phyloP scores from a whole-genome alignment of 176 grass and related monocot species.

The Oryza punctata region DNA sequence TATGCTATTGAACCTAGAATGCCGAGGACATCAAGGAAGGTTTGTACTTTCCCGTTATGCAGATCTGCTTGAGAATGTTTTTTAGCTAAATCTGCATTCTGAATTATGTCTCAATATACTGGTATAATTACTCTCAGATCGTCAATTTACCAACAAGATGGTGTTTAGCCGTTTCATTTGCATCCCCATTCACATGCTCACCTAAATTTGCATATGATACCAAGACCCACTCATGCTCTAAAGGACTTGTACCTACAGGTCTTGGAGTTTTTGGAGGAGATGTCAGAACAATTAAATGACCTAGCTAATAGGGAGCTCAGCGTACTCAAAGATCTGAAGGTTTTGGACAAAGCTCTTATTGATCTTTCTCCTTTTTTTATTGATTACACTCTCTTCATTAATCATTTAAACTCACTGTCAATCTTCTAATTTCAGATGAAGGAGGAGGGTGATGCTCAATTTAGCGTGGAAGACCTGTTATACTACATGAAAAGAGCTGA shows the following conservation, averaged over 20 bases:
- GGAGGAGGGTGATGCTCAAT: conserved; percentile 71
- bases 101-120: conserved; percentile 13
- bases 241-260: conserved; percentile 56
- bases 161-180: conserved; percentile 16
- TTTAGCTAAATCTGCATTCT: conserved; percentile 27
- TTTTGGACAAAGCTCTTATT: conserved; percentile 49
- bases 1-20: conserved; percentile 82
- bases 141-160: not conserved
- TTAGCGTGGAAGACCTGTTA: conserved; percentile 92
- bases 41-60: conserved; percentile 42
- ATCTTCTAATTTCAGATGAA: conserved; percentile 60
- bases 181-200: conserved; percentile 17
- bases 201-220: conserved; percentile 13
- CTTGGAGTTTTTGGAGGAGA: conserved; percentile 89
- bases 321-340: conserved; percentile 91
- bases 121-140: not conserved
- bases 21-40: conserved; percentile 77
- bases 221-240: not conserved
- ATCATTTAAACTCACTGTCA: not conserved
- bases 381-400: conserved; percentile 31
- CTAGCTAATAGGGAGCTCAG: conserved; percentile 72
- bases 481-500: conserved; percentile 95
- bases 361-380: conserved; percentile 9
- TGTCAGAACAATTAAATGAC: conserved; percentile 75
- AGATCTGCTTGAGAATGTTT: conserved; percentile 16